Evolutionary conservation across 805 yeast genomes (phyloP).

Genomic region (Suhomyces kilbournensis): DNA sequence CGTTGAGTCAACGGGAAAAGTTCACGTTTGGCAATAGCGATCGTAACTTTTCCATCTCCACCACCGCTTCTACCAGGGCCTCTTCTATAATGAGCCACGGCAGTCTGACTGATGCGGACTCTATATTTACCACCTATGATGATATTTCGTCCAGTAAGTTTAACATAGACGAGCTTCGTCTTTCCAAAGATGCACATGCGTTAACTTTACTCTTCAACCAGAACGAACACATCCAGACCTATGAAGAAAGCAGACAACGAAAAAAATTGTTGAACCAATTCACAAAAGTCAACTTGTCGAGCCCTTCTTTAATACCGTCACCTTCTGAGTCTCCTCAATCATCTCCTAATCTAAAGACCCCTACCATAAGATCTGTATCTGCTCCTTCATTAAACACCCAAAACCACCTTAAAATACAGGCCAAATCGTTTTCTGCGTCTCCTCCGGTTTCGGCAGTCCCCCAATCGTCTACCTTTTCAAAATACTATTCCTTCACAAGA

Average conservation of each 20-base stretch:
- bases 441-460: neutral
- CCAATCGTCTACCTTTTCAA: conserved; percentile 4
- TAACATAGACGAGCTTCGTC: conserved; percentile 11
- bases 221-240: conserved; percentile 21
- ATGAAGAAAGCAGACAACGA: conserved; percentile 24
- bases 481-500: conserved; percentile 48
- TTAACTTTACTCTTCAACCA: conserved; percentile 27
- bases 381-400: neutral
- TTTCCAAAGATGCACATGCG: conserved; percentile 34
- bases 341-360: neutral
- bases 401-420: neutral
- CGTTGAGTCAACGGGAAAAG: conserved; percentile 35
- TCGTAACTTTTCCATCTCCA: conserved; percentile 16
- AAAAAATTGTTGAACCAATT: conserved; percentile 19
- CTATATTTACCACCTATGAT: conserved; percentile 6
- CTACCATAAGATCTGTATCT: conserved; percentile 3
- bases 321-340: neutral
- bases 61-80: conserved; percentile 41
- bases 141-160: conserved; percentile 3
- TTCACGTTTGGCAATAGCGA: conserved; percentile 19
- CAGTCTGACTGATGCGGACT: conserved; percentile 16
- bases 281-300: conserved; percentile 10
- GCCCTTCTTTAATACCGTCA: conserved; percentile 4
- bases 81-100: conserved; percentile 44
- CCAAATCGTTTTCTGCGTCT: neutral